Evolutionary conservation across 192 early-diverging fungal genomes (phyloP).

Genomic region (Phycomyces nitens): DNA sequence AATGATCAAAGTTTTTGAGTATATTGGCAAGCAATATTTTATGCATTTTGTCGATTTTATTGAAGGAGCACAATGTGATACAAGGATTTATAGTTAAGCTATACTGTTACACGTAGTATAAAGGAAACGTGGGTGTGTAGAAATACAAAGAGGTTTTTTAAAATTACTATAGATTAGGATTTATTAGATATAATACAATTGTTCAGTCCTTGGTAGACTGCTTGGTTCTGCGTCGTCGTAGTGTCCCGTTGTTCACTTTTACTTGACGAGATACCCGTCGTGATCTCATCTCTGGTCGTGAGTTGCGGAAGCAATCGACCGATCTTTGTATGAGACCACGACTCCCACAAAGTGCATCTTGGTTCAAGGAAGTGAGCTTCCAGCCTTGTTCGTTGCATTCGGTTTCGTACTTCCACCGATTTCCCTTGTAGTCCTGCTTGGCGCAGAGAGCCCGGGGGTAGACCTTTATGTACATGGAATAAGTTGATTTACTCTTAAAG

Average conservation of each 20-base stretch:
- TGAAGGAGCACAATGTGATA: too few species aligned
- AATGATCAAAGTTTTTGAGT: too few species aligned
- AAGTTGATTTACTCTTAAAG: neutral
- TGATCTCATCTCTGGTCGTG: constrained; percentile 58
- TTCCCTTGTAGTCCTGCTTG: constrained; percentile 54
- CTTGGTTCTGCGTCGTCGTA: constrained; percentile 40
- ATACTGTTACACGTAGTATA: too few species aligned
- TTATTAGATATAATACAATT: too few species aligned
- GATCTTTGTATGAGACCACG: constrained; percentile 77
- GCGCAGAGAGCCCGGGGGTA: constrained; percentile 66
- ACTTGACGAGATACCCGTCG: constrained; percentile 66
- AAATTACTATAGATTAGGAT: too few species aligned
- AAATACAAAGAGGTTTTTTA: too few species aligned
- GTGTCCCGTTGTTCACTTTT: constrained; percentile 58
- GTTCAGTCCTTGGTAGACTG: neutral
- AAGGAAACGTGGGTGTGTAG: too few species aligned
- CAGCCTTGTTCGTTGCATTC: constrained; percentile 72
- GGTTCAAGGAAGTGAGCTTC: constrained; percentile 67
- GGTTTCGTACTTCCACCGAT: constrained; percentile 77
- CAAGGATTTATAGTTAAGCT: too few species aligned
- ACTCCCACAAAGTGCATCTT: constrained; percentile 49
- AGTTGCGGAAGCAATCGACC: constrained; percentile 69
- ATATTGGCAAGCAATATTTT: too few species aligned
- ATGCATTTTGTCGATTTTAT: too few species aligned
- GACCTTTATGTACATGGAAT: too few species aligned